A percentile compares a stretch with the other conserved stretches of the same genome.
Evolutionary conservation across 2,329 filamentous ascomycete species (phyloP).

Genomic region (Emmonsia crescens): DNA sequence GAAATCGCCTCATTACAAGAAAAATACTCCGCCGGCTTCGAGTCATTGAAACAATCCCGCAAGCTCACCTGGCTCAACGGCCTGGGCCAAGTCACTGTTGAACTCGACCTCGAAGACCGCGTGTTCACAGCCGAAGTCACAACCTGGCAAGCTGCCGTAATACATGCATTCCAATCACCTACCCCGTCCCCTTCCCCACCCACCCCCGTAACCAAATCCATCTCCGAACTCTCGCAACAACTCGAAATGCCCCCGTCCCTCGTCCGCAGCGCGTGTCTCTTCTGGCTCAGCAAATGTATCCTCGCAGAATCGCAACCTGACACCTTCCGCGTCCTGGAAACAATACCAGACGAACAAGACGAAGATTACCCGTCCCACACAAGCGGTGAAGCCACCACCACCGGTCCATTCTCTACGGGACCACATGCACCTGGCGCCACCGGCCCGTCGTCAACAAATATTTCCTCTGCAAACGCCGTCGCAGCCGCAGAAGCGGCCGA

Average conservation of each 20-base stretch:
- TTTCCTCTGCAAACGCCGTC: slow-evolving; percentile 20
- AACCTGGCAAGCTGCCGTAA: slow-evolving; percentile 79
- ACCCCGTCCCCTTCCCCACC: slow-evolving; percentile 17
- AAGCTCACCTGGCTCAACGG: slow-evolving; percentile 84
- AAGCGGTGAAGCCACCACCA: slow-evolving; percentile 11
- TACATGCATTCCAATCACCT: slow-evolving; percentile 64
- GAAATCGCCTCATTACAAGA: slow-evolving; percentile 48
- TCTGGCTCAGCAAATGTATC: slow-evolving; percentile 52
- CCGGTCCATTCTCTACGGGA: slow-evolving; percentile 17
- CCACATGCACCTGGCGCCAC: not conserved
- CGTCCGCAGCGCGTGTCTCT: slow-evolving; percentile 49
- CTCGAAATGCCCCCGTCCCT: slow-evolving; percentile 47
- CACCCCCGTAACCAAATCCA: slow-evolving; percentile 26
- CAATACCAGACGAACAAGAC: slow-evolving; percentile 29
- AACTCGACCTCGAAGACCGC: slow-evolving; percentile 73
- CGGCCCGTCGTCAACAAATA: slow-evolving; percentile 1
- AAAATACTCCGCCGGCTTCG: slow-evolving; percentile 64
- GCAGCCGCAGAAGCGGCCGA: slow-evolving; percentile 33
- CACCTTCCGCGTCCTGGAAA: slow-evolving; percentile 48
- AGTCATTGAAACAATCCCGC: slow-evolving; percentile 66
- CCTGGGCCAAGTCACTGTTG: slow-evolving; percentile 67
- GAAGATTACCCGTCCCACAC: slow-evolving; percentile 15
- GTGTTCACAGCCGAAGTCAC: slow-evolving; percentile 58
- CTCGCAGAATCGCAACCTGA: slow-evolving; percentile 37
- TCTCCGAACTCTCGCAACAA: slow-evolving; percentile 36